Evolutionary conservation across 2,329 filamentous ascomycete species (phyloP).

Genomic region (Aspergillus pseudoglaucus): DNA sequence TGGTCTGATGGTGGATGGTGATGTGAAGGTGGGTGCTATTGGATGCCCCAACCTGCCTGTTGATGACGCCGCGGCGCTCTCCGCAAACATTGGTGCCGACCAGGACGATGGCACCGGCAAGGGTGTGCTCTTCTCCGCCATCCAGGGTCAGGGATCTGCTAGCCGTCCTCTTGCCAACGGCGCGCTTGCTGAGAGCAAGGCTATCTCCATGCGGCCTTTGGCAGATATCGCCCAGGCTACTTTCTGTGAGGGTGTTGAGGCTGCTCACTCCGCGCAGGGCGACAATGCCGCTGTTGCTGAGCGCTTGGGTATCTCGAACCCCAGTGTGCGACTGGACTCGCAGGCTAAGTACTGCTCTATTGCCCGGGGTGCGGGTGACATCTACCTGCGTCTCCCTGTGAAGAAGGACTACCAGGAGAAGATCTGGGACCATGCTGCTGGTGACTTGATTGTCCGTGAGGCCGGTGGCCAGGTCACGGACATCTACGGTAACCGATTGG

Average conservation of each 20-base stretch:
- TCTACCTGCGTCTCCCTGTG: slow-evolving; percentile 85
- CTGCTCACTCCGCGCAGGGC: slow-evolving; percentile 81
- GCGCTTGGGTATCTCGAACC: slow-evolving; percentile 77
- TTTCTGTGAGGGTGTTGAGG: slow-evolving; percentile 95
- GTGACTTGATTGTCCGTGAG: slow-evolving; percentile 88
- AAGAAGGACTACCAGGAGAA: slow-evolving; percentile 91
- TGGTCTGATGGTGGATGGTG: slow-evolving; percentile 82
- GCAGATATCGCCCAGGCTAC: slow-evolving; percentile 70
- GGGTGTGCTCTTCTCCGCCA: slow-evolving; percentile 82
- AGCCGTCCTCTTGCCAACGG: slow-evolving; percentile 63
- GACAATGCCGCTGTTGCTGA: slow-evolving; percentile 80
- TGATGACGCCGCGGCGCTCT: slow-evolving; percentile 66
- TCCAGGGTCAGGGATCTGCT: slow-evolving; percentile 71
- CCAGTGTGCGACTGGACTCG: slow-evolving; percentile 93
- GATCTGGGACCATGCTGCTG: slow-evolving; percentile 98
- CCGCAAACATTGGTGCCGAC: slow-evolving; percentile 65
- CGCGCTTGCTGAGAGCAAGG: slow-evolving; percentile 43
- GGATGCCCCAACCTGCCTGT: slow-evolving; percentile 93
- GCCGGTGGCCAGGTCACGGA: slow-evolving; percentile 90
- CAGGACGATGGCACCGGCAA: slow-evolving; percentile 67
- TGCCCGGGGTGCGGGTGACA: slow-evolving; percentile 84
- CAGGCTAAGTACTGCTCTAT: slow-evolving; percentile 98
- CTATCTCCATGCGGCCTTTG: slow-evolving; percentile 74
- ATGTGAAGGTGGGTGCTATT: slow-evolving; percentile 89
- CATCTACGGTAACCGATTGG: slow-evolving; percentile 71